Conservation (phyloP, 2,329 filamentous ascomycete species). For the Cladosporium austrohemisphaericum region DNA sequence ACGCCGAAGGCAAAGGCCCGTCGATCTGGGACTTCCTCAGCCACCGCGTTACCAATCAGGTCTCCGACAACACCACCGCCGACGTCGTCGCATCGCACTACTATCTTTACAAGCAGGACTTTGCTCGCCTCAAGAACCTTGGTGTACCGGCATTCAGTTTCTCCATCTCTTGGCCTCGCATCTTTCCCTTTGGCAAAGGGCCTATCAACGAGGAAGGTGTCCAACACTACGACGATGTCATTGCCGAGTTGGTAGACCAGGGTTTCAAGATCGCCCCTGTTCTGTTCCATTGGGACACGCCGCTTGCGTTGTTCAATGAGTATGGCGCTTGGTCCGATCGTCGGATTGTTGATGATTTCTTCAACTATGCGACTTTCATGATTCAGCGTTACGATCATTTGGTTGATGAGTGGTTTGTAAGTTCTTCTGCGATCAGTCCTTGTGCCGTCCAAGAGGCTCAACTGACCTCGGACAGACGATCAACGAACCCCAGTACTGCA, state of each 20-base stretch:
- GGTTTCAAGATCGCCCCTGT: constrained; percentile 46
- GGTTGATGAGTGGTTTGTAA: constrained; percentile 34
- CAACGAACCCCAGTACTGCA: constrained; percentile 15
- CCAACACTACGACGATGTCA: constrained; percentile 48
- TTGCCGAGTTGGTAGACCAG: constrained; percentile 40
- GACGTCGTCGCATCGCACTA: constrained; percentile 52
- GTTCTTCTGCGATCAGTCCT: constrained; percentile 17
- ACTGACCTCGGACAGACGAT: constrained; percentile 4
- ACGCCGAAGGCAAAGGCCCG: constrained; percentile 26
- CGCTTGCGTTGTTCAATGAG: constrained; percentile 33
- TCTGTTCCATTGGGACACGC: constrained; percentile 45
- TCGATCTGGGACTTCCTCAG: constrained; percentile 34
- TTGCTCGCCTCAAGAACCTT: constrained; percentile 38
- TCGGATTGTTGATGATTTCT: constrained; percentile 38
- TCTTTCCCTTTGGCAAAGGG: constrained; percentile 47
- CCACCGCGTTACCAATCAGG: constrained; percentile 32
- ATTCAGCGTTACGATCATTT: constrained; percentile 38
- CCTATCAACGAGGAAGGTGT: constrained; percentile 47
- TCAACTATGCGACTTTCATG: constrained; percentile 38
- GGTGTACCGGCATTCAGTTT: constrained; percentile 39
- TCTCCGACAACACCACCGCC: constrained; percentile 33
- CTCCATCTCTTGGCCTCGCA: constrained; percentile 47
- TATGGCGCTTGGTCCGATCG: constrained; percentile 40
- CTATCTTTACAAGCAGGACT: constrained; percentile 24
- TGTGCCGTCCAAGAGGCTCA: background rate